These are phyloP conservation scores for maize (Zea mays) DNA, from an alignment of 176 grass and related monocot species.

Conservation along the genomic window Zm-B73-REFERENCE-NAM-5.0 NC_050103.1:120584501-120585000, in stretches of 20 bases:
- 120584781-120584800: background rate
- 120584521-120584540: slow-evolving; percentile 99
- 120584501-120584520: slow-evolving; percentile 99
- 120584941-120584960: slow-evolving; percentile 30
- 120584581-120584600: background rate
- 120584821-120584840: slow-evolving; percentile 8
- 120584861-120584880: slow-evolving; percentile 12
- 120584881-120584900: slow-evolving; percentile 24
- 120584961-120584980: slow-evolving; percentile 34
- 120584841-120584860: background rate
- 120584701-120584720: background rate
- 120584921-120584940: slow-evolving; percentile 15
- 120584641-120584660: too few species aligned
- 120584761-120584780: background rate
- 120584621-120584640: too few species aligned
- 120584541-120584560: slow-evolving; percentile 65
- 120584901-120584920: background rate
- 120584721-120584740: background rate
- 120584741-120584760: background rate
- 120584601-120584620: too few species aligned
- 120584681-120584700: background rate
- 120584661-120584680: too few species aligned
- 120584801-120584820: background rate
- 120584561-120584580: background rate
- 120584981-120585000: slow-evolving; percentile 25